phyloP scores from a whole-genome alignment of 2,329 filamentous ascomycete genomes.

The Aspergillus fischeri region DNA sequence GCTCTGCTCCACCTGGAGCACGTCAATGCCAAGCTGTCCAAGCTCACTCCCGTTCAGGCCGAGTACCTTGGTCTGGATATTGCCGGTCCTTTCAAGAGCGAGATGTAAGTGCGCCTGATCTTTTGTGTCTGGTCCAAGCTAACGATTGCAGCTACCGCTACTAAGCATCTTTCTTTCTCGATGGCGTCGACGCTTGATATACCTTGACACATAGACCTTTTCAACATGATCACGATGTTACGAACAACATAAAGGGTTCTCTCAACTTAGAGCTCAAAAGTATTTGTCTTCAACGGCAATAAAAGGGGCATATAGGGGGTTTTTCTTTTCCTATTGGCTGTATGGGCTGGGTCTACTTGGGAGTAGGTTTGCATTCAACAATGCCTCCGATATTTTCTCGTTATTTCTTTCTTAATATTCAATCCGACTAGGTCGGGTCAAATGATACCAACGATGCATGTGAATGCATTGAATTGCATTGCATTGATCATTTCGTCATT shows the following conservation, averaged over 20 bases:
- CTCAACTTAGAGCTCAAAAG: constrained; percentile 45
- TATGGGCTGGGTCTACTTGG: constrained; percentile 25
- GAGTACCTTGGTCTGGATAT: constrained; percentile 86
- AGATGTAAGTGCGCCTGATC: constrained; percentile 59
- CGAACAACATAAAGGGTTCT: constrained; percentile 50
- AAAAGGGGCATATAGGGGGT: constrained; percentile 35
- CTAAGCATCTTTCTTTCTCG: constrained; percentile 46
- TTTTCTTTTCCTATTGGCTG: constrained; percentile 25
- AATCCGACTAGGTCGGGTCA: constrained; percentile 10
- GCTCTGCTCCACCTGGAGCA: constrained; percentile 88
- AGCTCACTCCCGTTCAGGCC: constrained; percentile 78
- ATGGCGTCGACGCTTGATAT: constrained; percentile 27
- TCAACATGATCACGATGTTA: constrained; percentile 59
- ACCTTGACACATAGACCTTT: constrained; percentile 41
- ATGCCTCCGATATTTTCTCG: constrained; percentile 23
- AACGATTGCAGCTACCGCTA: constrained; percentile 54
- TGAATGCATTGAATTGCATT: background rate
- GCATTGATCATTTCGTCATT: background rate
- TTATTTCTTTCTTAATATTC: constrained; percentile 22
- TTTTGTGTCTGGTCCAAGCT: background rate
- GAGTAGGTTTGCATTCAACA: constrained; percentile 38
- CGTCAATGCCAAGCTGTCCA: constrained; percentile 90
- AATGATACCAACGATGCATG: constrained; percentile 8
- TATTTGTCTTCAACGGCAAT: constrained; percentile 61
- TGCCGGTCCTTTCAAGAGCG: constrained; percentile 93